Conservation (phyloP, 2,329 filamentous ascomycete species). For the Berkeleyomyces basicola region DNA sequence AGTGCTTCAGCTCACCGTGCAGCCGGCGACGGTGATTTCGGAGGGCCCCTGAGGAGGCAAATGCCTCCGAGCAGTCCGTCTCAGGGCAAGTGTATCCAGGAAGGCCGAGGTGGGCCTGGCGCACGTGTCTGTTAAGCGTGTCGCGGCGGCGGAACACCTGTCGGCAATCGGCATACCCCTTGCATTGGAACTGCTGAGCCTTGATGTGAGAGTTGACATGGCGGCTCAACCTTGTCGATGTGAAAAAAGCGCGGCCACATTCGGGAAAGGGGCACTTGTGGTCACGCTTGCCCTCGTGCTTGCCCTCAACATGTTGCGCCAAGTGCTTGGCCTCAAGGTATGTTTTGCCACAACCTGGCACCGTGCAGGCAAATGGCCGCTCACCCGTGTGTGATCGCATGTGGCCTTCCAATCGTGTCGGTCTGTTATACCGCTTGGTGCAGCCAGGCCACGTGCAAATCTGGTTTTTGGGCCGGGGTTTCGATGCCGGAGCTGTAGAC, state of each 20-base stretch:
- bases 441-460: conserved; percentile 58
- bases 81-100: conserved; percentile 56
- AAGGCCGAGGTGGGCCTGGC: conserved; percentile 54
- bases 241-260: conserved; percentile 70
- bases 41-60: conserved; percentile 56
- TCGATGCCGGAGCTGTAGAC: conserved; percentile 28
- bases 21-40: conserved; percentile 52
- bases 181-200: conserved; percentile 59
- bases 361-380: conserved; percentile 57
- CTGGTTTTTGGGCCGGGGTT: conserved; percentile 45
- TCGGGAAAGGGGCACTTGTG: conserved; percentile 54
- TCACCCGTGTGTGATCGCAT: conserved; percentile 74
- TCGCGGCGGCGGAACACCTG: conserved; percentile 76
- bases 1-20: conserved; percentile 55
- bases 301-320: conserved; percentile 67
- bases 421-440: conserved; percentile 72
- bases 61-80: conserved; percentile 45
- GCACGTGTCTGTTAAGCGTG: conserved; percentile 69
- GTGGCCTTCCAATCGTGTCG: conserved; percentile 63
- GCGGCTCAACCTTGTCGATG: conserved; percentile 57
- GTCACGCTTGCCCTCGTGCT: conserved; percentile 54
- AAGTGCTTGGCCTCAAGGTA: conserved; percentile 81
- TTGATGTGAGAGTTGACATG: conserved; percentile 68
- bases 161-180: conserved; percentile 50
- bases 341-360: conserved; percentile 58